Evolutionary conservation across 2,329 filamentous ascomycete genomes (phyloP), one percentile per base, ranked within the genome.

Genomic region (Lecanicillium sp.): DNA sequence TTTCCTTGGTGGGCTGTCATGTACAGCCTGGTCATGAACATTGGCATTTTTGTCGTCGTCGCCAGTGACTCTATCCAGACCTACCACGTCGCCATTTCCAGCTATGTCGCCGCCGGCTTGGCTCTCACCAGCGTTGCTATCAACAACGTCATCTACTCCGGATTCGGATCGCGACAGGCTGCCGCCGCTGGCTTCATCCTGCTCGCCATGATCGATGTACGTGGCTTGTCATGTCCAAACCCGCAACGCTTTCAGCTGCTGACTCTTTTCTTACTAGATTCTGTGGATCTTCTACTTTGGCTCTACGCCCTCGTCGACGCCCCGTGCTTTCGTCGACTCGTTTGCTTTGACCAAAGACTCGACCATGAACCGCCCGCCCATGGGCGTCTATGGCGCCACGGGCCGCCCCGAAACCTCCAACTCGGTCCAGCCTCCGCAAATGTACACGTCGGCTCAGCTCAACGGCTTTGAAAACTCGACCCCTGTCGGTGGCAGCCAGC

Each of bases 261-360:
- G 22, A 25, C 22, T 11, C 22, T 11, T 11, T 11, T 11, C 11
- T 25, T 6, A 25, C 22, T 25, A 25, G 22, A 86, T 95, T 52
- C 78, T 97, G 43, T 98, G 92, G 92, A 95, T 96, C 51, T 94
- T 97, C 65, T 97, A 97, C 71, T 98, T 96, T 55, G 92, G 92
- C 53, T 95, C 90, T 3, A 84, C 88, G 14, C 88, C 90, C 2
- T 85, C 87, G 30, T 86, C 89, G 13, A 77, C 82, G 39, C 86
- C 89, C 46, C 85, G 90, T 52, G 82, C 87, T 41, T 95, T 94
- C 59, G 84, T 97, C 51, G 92, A 98, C 65, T 95, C 90, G 1
- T 96, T 96, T 56, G 88, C 92, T 35, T 74, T 96, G 17, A 79
- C 92, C 67, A 97, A 97, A 66, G 89, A 95, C 53, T 78, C 74